Base-by-base conservation (phyloP, 1,284 basidiomycete species). In the Fistulina hepatica region DNA sequence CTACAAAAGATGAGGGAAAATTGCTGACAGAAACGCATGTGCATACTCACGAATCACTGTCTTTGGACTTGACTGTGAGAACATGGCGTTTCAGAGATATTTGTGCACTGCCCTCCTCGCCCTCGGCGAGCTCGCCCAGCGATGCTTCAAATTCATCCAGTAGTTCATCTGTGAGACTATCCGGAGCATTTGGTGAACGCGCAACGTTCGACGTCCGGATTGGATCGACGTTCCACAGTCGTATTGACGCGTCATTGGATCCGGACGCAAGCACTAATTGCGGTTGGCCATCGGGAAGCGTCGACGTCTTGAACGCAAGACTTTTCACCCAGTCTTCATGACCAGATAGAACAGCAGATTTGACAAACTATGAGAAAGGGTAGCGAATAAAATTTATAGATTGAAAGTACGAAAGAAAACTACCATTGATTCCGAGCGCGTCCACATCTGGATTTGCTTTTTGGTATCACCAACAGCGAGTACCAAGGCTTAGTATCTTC, bases 321-420 rank as follows among this genome's bases (percentile, higher is more conserved):
- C 75, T 71, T 44, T 82, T 76, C 35, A 95, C 70, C 92, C 92
- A 97, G 54, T 97, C 92, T 64, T 94, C 85, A 52, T 97, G 92
- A 0, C 92, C 92, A 23, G 84, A 70, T 23, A 97, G 68, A 0
- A 70, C 65, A 5, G 69, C 69, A 15, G 74, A 69, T 39, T 58
- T 63, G 13, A 76, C 61, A 52, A 79, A 79, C 78, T 82, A 44
- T 15, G 33, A 27, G 21, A 3, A 24, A 35, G 16, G 10, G 15
- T 22, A 13, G 24, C 17, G n/a, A 27, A 37, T 22, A 22, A 36
- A 21, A 12, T 20, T 39, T 27, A 30, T 17, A 34, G 35, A 38
- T n/a, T 27, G 36, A 13, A 21, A 24, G 30, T 16, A 16, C 21
- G 34, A 43, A 48, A 22, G 30, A 24, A 11, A 49, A 57, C 21